phyloP scores from a whole-genome alignment of 83 land plant species.

The Diphasiastrum complanatum region DNA sequence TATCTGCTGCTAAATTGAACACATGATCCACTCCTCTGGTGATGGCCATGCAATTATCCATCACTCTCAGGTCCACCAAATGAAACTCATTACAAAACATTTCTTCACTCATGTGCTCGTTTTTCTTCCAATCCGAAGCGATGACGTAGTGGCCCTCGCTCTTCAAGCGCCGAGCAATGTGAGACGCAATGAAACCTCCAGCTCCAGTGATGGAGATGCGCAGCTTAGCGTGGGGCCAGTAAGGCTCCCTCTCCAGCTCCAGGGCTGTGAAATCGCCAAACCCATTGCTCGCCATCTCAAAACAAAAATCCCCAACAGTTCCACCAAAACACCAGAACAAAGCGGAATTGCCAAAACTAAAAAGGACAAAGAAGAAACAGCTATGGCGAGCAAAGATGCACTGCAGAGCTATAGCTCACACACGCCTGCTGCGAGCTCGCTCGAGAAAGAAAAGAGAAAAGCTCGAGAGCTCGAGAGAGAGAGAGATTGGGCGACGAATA shows the following conservation, averaged over 20 bases:
- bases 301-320: no score
- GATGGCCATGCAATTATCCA: constrained; percentile 79
- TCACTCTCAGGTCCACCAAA: constrained; percentile 79
- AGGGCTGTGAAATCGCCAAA: constrained; percentile 79
- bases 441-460: no score
- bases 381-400: no score
- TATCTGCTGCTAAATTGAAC: constrained; percentile 90
- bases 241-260: constrained; percentile 74
- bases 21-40: constrained; percentile 73
- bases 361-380: no score
- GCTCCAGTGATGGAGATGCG: constrained; percentile 91
- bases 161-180: constrained; percentile 81
- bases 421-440: no score
- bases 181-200: constrained; percentile 91
- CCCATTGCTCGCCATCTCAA: constrained; percentile 28
- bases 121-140: constrained; percentile 97
- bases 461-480: no score
- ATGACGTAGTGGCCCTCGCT: constrained; percentile 93
- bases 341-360: no score
- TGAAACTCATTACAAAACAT: constrained; percentile 90
- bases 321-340: no score
- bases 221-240: constrained; percentile 84
- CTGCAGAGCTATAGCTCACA: no score
- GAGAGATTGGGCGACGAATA: no score
- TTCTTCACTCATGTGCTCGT: constrained; percentile 87